These are phyloP conservation scores for Mortierella sp. DNA, from an alignment of 371 early-diverging fungal genomes.

Conservation along the genomic window DNA sequence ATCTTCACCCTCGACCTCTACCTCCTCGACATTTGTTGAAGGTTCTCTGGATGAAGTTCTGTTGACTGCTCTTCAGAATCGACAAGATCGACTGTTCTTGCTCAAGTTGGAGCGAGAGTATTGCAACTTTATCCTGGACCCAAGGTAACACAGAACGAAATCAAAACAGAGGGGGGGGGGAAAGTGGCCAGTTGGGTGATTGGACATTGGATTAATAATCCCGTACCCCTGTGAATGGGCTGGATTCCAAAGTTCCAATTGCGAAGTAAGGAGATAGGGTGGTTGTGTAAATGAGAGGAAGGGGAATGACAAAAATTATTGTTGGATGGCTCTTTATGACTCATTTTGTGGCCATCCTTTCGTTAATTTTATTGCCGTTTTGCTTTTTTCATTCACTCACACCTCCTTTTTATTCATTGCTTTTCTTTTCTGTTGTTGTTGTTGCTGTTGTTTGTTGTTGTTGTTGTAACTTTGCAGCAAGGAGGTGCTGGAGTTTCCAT, in stretches of 20 bases:
- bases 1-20: neutral
- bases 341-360: neutral
- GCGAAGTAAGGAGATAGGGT: neutral
- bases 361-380: neutral
- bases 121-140: conserved; percentile 68
- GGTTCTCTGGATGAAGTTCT: conserved; percentile 69
- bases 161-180: neutral
- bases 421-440: neutral
- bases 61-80: conserved; percentile 71
- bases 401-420: neutral
- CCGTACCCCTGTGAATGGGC: neutral
- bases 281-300: neutral
- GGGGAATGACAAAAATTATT: neutral
- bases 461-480: conserved; percentile 57
- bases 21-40: neutral
- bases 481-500: conserved; percentile 73
- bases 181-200: neutral
- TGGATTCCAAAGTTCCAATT: neutral
- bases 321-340: conserved; percentile 6
- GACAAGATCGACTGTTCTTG: conserved; percentile 76
- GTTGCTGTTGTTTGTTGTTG: neutral
- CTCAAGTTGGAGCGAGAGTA: conserved; percentile 78
- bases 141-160: conserved; percentile 60
- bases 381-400: neutral
- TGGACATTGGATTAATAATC: neutral